Evolutionary conservation across 192 early-diverging fungal genomes (phyloP).

Genomic region (Coemansia sp.): DNA sequence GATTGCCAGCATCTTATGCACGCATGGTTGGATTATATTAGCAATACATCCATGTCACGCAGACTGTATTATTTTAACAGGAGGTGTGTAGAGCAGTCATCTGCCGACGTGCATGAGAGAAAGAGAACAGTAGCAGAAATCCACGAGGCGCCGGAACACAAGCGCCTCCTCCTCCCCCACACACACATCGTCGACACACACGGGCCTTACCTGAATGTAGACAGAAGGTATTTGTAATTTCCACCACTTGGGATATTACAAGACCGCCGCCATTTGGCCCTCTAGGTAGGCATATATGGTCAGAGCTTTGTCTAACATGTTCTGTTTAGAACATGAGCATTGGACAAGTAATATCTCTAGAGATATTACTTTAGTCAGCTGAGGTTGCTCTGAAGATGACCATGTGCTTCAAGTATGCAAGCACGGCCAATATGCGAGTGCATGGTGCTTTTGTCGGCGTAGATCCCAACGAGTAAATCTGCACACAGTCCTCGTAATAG

Average conservation of each 20-base stretch:
- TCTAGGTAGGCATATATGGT: not conserved
- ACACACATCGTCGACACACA: not conserved
- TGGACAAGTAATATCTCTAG: not conserved
- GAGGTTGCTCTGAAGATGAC: not conserved
- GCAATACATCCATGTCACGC: not conserved
- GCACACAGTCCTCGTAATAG: not conserved
- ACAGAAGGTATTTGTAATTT: not conserved
- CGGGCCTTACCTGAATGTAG: not conserved
- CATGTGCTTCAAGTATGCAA: not conserved
- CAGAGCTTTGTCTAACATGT: not conserved
- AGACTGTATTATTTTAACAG: not conserved
- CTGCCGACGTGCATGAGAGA: not conserved
- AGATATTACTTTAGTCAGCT: not conserved
- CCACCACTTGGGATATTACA: not conserved
- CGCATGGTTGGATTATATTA: not conserved
- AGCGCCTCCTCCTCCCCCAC: not conserved
- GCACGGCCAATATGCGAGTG: not conserved
- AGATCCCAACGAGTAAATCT: not conserved
- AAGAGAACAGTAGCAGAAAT: not conserved
- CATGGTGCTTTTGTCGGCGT: not conserved
- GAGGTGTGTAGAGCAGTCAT: not conserved
- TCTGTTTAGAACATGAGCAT: not conserved
- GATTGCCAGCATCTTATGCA: not conserved
- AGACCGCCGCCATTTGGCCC: not conserved
- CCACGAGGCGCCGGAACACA: constrained; percentile 1